Evolutionary conservation across 2,329 filamentous ascomycete species (phyloP).

Genomic region (Aspergillus sp.): DNA sequence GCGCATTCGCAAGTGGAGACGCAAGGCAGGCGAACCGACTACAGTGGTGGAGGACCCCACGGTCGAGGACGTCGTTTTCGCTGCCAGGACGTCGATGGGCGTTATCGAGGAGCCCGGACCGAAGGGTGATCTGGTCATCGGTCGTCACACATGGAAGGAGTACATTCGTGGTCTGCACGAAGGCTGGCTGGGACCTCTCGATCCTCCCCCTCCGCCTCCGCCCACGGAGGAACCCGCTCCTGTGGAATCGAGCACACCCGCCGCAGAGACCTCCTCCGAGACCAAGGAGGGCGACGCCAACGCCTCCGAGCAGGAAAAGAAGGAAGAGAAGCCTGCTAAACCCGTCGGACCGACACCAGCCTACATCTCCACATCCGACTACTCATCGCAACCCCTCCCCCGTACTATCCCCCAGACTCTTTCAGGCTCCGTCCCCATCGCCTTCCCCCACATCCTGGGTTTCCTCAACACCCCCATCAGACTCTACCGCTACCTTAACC

Average conservation of each 20-base stretch:
- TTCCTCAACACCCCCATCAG: conserved; percentile 88
- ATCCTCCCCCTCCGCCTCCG: conserved; percentile 42
- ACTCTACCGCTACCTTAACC: conserved; percentile 83
- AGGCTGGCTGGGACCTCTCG: conserved; percentile 88
- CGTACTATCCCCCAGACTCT: conserved; percentile 68
- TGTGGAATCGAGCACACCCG: conserved; percentile 27
- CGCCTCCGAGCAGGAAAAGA: conserved; percentile 54
- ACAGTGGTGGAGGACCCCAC: conserved; percentile 46
- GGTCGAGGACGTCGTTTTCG: conserved; percentile 63
- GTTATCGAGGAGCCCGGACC: conserved; percentile 72
- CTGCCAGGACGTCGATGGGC: conserved; percentile 65
- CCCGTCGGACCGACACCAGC: conserved; percentile 65
- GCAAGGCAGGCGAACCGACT: conserved; percentile 61
- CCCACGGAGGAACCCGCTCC: conserved; percentile 25
- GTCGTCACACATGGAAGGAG: conserved; percentile 95
- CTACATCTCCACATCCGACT: conserved; percentile 73
- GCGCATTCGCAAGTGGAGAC: conserved; percentile 69
- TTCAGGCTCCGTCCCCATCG: conserved; percentile 70
- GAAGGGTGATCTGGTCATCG: conserved; percentile 83
- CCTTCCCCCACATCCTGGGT: conserved; percentile 86
- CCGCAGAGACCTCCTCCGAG: conserved; percentile 32
- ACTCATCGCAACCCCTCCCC: conserved; percentile 67
- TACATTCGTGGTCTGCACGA: conserved; percentile 92
- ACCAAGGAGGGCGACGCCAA: conserved; percentile 49
- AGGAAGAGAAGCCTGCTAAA: conserved; percentile 52